A percentile compares a stretch with the other conserved stretches of the same genome.
These are phyloP conservation scores for Crithidia mellificae DNA, from an alignment of 208 protist species.

Conservation along the genomic window DNA sequence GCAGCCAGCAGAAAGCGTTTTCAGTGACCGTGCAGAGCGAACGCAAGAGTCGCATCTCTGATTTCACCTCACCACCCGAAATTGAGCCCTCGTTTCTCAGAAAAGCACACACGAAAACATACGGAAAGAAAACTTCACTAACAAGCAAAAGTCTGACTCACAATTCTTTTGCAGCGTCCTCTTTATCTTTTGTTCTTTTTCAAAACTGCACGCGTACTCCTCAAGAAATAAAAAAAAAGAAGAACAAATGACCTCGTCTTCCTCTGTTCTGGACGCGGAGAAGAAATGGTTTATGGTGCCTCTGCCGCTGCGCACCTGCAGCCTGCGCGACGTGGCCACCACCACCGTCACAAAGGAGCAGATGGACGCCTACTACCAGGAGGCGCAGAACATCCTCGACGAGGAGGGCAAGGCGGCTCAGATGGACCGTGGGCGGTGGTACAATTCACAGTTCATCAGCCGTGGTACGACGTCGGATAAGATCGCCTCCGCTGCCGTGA, in stretches of 20 bases:
- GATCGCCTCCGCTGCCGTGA: constrained; percentile 86
- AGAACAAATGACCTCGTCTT: constrained; percentile 13
- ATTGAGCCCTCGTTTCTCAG: no score
- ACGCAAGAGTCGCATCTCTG: no score
- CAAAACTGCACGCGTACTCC: no score
- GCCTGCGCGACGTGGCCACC: constrained; percentile 87
- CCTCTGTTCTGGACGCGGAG: constrained; percentile 60
- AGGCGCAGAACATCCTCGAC: constrained; percentile 80
- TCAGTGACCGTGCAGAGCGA: no score
- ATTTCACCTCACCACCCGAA: no score
- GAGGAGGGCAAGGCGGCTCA: constrained; percentile 56
- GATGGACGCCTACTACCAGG: constrained; percentile 81
- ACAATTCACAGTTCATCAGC: constrained; percentile 84
- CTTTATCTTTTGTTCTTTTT: no score
- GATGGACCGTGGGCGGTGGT: constrained; percentile 82
- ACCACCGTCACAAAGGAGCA: constrained; percentile 70
- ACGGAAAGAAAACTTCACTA: no score
- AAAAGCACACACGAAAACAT: no score
- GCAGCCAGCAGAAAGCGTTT: no score
- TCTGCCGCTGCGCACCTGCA: constrained; percentile 77
- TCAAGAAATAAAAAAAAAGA: no score
- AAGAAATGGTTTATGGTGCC: constrained; percentile 81
- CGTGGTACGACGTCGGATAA: constrained; percentile 88
- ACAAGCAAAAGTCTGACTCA: no score
- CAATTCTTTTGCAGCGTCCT: no score